Evolutionary conservation across 2,329 filamentous ascomycete species (phyloP), one percentile per base, ranked within the genome.

Genomic region (Diaporthe batatas): DNA sequence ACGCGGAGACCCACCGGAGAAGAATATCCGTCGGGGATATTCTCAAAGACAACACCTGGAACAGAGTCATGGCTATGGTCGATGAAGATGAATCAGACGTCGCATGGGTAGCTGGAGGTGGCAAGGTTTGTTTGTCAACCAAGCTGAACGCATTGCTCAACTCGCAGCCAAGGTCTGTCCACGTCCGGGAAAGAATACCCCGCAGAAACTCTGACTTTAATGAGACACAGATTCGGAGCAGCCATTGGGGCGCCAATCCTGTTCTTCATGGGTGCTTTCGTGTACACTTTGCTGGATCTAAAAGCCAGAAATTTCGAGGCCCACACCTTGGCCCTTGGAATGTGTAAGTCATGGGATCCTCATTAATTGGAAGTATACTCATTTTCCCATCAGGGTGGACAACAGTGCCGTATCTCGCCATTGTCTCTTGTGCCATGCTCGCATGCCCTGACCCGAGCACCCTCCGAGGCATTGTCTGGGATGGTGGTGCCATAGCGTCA

Each of bases 391-490:
- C 34, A 80, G 80, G 80, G 80, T 81, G 79, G 79, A 81, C 81
- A 79, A 78, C 80, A 12, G 79, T 81, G 51, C 79, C 79, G 0
- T 78, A 79, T 36, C 76, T 81, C 4, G 80, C 80, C 53, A 80
- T 80, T 11, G 76, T 80, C 2, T 78, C 80, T 3, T 79, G 79
- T 62, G 79, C 79, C 39, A 80, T 81, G 79, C 76, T 81, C 2
- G 80, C 80, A 14, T 75, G 79, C 14, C 79, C 79, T 36, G 79
- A 76, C 62, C 78, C 79, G 4, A 78, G 77, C 54, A 77, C 78
- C 0, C 76, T 81, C 18, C 77, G 80, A 42, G 77, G 77, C 25
- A 78, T 81, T 49, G 77, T 80, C 3, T 79, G 78, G 73, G 79
- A 80, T 44, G 79, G 79, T 10, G 77, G 77, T 18, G 72, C 54